Conservation (phyloP, 345 rosid species). For the Euphorbia tirucalli region DNA sequence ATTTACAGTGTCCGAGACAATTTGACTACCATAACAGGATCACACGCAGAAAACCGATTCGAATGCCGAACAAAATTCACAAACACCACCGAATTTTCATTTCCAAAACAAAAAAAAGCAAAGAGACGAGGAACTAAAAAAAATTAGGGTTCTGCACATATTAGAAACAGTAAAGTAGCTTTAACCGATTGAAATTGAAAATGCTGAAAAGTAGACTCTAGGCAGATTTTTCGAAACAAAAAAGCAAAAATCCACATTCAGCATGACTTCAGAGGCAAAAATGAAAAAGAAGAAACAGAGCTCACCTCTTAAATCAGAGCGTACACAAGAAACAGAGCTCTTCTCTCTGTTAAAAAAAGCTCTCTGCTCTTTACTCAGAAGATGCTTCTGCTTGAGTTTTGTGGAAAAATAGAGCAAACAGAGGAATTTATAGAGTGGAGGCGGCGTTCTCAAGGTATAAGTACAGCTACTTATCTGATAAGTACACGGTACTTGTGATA, state of each 20-base stretch:
- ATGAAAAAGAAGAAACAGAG: neutral
- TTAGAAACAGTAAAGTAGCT: conserved; percentile 32
- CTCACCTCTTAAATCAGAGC: conserved; percentile 14
- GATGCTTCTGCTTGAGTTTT: conserved; percentile 19
- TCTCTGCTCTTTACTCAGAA: conserved; percentile 15
- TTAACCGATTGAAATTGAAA: conserved; percentile 23
- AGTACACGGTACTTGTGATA: neutral
- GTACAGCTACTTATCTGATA: fast-evolving
- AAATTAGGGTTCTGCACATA: conserved; percentile 21
- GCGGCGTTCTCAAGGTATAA: conserved; percentile 30
- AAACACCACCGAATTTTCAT: neutral
- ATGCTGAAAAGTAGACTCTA: conserved; percentile 14
- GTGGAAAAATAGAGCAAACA: neutral
- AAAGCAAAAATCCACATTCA: neutral
- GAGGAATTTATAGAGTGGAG: neutral
- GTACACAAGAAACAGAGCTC: neutral
- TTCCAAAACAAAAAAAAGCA: neutral
- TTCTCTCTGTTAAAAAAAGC: neutral
- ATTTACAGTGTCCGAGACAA: no score
- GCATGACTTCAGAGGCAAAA: neutral
- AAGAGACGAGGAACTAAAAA: neutral
- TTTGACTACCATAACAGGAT: neutral
- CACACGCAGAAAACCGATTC: neutral
- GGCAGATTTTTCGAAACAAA: neutral
- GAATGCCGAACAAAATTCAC: neutral